phyloP scores from a whole-genome alignment of 306 rosid genomes.

The Vachellia collinsii region DNA sequence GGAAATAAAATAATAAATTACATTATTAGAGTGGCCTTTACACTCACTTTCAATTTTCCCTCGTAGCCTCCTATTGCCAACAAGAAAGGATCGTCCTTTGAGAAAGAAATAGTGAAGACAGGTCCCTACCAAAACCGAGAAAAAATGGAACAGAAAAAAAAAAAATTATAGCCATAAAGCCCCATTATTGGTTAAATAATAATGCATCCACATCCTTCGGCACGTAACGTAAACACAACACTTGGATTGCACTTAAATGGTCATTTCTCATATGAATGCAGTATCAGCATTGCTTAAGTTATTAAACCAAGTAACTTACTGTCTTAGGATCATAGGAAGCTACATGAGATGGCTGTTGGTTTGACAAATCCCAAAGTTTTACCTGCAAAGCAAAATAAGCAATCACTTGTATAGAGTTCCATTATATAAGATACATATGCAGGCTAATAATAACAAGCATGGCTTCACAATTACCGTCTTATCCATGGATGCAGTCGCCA shows the following conservation, averaged over 20 bases:
- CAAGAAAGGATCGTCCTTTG: constrained; percentile 80
- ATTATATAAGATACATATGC: constrained; percentile 3
- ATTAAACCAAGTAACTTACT: constrained; percentile 45
- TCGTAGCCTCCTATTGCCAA: constrained; percentile 90
- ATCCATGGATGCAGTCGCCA: constrained; percentile 89
- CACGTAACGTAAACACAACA: not conserved
- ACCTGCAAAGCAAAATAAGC: constrained; percentile 54
- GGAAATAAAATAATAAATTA: not conserved
- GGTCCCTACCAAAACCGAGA: constrained; percentile 68
- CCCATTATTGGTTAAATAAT: not conserved
- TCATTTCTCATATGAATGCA: not conserved
- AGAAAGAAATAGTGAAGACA: constrained; percentile 69
- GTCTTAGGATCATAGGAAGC: constrained; percentile 62
- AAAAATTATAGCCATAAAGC: not conserved
- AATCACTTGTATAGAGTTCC: constrained; percentile 28
- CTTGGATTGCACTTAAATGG: not conserved
- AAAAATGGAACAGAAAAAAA: not conserved
- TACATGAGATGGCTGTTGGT: constrained; percentile 80
- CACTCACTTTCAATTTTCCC: constrained; percentile 76
- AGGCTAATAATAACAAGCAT: constrained; percentile 14
- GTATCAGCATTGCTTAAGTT: not conserved
- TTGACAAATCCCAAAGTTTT: constrained; percentile 94
- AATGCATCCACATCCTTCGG: not conserved
- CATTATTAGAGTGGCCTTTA: not conserved
- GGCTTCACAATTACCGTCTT: constrained; percentile 63